Evolutionary conservation across 805 yeast species (phyloP).

Genomic region (Scheffersomyces stipitis): DNA sequence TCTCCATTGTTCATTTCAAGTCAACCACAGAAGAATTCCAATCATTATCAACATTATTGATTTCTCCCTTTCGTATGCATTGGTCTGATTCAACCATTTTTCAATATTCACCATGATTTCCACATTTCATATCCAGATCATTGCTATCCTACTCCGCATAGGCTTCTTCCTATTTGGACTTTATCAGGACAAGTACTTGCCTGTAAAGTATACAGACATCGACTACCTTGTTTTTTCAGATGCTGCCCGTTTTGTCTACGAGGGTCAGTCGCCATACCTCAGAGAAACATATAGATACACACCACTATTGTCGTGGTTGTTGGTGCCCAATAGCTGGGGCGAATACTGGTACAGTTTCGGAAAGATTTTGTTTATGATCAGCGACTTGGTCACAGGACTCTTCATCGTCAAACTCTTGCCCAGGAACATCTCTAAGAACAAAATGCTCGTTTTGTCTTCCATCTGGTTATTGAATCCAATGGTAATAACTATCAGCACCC

Average conservation of each 20-base stretch:
- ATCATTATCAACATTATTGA: too few species aligned
- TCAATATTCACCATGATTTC: slow-evolving; percentile 8
- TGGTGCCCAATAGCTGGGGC: slow-evolving; percentile 63
- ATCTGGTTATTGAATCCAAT: slow-evolving; percentile 93
- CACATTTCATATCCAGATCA: too few species aligned
- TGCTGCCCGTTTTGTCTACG: slow-evolving; percentile 71
- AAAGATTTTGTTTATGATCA: slow-evolving; percentile 68
- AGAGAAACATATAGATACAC: slow-evolving; percentile 94
- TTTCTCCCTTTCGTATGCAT: too few species aligned
- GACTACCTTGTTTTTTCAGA: slow-evolving; percentile 94
- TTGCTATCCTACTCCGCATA: slow-evolving; percentile 46
- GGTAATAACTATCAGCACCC: slow-evolving; percentile 88
- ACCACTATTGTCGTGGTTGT: slow-evolving; percentile 82
- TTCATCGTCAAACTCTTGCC: slow-evolving; percentile 43
- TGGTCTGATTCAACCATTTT: too few species aligned
- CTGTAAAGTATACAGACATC: slow-evolving; percentile 87
- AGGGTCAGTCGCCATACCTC: slow-evolving; percentile 66
- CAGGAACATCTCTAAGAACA: slow-evolving; percentile 21
- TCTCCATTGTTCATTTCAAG: too few species aligned
- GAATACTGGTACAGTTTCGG: slow-evolving; percentile 60
- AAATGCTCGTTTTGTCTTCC: slow-evolving; percentile 46
- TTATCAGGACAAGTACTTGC: slow-evolving; percentile 80
- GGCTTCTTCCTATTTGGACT: slow-evolving; percentile 75
- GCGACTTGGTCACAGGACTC: slow-evolving; percentile 81
- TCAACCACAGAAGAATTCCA: too few species aligned